Conservation (phyloP, 306 rosid genomes). For the Dicorynia guianensis region DNA sequence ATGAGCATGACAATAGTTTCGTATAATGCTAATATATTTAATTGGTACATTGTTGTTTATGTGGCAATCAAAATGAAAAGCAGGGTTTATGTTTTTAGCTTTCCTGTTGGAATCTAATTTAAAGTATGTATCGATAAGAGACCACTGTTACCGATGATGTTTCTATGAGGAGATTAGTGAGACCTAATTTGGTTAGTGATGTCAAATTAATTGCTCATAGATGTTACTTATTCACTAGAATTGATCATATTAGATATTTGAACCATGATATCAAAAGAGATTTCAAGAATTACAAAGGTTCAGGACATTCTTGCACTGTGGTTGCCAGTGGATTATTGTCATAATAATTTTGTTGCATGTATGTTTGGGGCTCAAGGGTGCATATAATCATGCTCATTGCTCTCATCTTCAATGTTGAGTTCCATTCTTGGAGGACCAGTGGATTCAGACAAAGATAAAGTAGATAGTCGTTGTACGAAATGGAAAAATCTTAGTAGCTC, state of each 20-base stretch:
- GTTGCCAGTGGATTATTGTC: slow-evolving; percentile 13
- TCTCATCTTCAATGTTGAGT: slow-evolving; percentile 42
- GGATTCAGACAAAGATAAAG: slow-evolving; percentile 30
- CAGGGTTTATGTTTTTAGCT: background rate
- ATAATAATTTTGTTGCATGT: slow-evolving; percentile 47
- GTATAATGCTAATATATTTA: background rate
- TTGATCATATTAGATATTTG: background rate
- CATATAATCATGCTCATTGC: slow-evolving; percentile 42
- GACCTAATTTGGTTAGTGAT: background rate
- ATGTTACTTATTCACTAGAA: background rate
- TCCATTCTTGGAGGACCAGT: slow-evolving; percentile 44
- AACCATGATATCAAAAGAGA: background rate
- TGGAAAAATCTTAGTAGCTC: slow-evolving; percentile 13
- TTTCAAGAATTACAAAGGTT: background rate
- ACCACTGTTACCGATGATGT: background rate
- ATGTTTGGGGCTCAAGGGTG: slow-evolving; percentile 67
- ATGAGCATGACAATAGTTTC: background rate
- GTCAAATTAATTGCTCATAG: background rate
- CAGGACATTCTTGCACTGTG: background rate
- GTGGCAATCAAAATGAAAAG: background rate
- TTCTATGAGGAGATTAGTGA: background rate
- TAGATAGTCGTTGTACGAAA: slow-evolving; percentile 18
- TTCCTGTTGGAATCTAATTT: background rate
- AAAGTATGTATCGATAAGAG: background rate
- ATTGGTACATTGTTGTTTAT: background rate